phyloP scores from a whole-genome alignment of 352 stramenopile genomes.

The Globisporangium uncinulatum region DNA sequence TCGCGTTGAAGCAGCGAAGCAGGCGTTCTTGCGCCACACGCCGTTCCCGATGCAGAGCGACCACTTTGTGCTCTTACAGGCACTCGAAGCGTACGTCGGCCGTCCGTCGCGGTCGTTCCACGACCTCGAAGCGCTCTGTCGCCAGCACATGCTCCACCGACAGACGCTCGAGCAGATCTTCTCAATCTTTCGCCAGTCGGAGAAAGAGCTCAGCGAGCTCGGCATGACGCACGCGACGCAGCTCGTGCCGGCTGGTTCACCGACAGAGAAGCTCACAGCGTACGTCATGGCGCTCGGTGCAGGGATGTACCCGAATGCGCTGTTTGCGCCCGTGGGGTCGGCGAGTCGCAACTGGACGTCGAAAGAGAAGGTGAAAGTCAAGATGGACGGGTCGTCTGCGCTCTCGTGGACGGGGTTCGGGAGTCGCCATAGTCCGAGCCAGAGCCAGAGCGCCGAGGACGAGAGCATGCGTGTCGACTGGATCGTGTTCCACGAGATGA shows the following conservation, averaged over 20 bases:
- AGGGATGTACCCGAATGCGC: conserved; percentile 72
- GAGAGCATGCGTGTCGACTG: conserved; percentile 40
- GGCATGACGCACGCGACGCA: conserved; percentile 46
- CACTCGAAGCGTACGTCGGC: conserved; percentile 52
- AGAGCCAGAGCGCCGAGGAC: conserved; percentile 16
- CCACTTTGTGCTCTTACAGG: conserved; percentile 64
- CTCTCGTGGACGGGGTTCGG: conserved; percentile 21
- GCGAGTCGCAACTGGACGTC: conserved; percentile 65
- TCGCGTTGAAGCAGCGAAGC: conserved; percentile 52
- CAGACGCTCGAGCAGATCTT: conserved; percentile 60
- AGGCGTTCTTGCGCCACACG: conserved; percentile 39
- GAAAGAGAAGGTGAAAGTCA: conserved; percentile 81
- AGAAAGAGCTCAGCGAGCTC: conserved; percentile 49
- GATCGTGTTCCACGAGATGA: conserved; percentile 84
- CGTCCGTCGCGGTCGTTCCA: conserved; percentile 26
- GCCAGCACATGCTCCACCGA: conserved; percentile 53
- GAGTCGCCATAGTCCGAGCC: conserved; percentile 13
- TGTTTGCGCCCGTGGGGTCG: conserved; percentile 33
- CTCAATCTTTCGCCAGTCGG: conserved; percentile 62
- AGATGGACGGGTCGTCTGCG: conserved; percentile 53
- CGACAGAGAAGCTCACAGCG: conserved; percentile 28
- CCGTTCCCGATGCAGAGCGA: conserved; percentile 50
- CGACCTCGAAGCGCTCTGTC: conserved; percentile 52
- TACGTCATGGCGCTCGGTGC: conserved; percentile 66
- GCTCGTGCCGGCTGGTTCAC: conserved; percentile 18